Base-by-base conservation (phyloP, 805 yeast genomes). In the Myxozyma sirexii region DNA sequence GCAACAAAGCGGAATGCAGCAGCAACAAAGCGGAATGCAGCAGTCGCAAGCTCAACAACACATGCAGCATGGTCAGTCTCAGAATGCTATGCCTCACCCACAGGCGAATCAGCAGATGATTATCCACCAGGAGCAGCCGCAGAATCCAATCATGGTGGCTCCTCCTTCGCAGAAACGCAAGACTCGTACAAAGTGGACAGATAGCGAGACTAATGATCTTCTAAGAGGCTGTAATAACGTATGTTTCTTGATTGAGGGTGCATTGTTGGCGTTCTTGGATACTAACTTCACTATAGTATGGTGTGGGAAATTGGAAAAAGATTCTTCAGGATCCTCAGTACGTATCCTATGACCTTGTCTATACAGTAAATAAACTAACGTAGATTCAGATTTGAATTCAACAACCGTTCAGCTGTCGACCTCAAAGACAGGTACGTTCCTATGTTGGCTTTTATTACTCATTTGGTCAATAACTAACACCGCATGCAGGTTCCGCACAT, bases 231-330 rank as follows among this genome's bases (percentile, higher is more conserved):
- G 81, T 67, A 72, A 70, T 56, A 70, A 70, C 37, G 67, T 61
- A 49, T 10, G 65, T 55, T 15, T 29, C 17, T 3, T 3, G 17
- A 12, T 21, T 46, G 29, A 4, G 19, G 17, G 47, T 17, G 12
- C 44, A 17, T 10, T 43, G 33, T 29, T 26, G n/a, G n/a, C n/a
- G n/a, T n/a, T n/a, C n/a, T n/a, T n/a, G n/a, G 33, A 29, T 29
- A 10, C 33, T 29, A 29, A 29, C 46, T 4, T 41, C 45, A n/a
- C 38, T 33, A 19, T 35, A 58, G 62, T 49, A 62, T 27, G 65
- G 66, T 12, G 65, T 62, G 31, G 80, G 80, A 54, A 77, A 78
- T 70, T 77, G 80, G 80, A 77, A 77, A 64, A 78, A 77, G 70
- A 77, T 77, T 33, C 69, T 77, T 47, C 74, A 73, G 19, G 80